phyloP scores from a whole-genome alignment of 768 basidiomycete genomes.

The Tulasnella sp. region DNA sequence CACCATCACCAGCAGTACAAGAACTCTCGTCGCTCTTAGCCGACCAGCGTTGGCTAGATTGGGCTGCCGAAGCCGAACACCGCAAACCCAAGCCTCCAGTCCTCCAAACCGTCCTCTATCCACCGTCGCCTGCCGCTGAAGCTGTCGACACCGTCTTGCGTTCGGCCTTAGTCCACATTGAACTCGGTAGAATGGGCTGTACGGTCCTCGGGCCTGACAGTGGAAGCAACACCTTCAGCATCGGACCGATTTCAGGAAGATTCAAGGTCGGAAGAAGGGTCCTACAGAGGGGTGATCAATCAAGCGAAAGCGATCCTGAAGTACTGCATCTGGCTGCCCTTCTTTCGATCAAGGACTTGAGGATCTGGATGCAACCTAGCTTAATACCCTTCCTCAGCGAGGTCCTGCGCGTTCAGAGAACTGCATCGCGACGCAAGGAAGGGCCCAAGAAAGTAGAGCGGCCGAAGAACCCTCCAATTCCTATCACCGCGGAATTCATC shows the following conservation, averaged over 20 bases:
- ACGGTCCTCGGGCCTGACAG: neutral
- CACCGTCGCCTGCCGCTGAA: neutral
- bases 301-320: neutral
- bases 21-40: conserved; percentile 3
- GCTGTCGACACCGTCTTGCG: neutral
- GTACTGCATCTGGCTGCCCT: neutral
- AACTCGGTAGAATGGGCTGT: neutral
- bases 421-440: neutral
- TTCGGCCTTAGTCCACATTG: neutral
- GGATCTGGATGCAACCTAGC: conserved; percentile 1
- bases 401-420: conserved; percentile 4
- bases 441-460: neutral
- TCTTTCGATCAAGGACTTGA: neutral
- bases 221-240: neutral
- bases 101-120: conserved; percentile 2
- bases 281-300: neutral
- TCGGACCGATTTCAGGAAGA: neutral
- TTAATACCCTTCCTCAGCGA: conserved; percentile 14
- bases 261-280: neutral
- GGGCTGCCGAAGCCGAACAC: neutral
- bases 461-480: neutral
- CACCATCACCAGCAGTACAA: neutral
- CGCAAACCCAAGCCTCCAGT: neutral
- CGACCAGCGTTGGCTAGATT: conserved; percentile 8
- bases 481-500: neutral